Evolutionary conservation across 176 grass and related monocot species (phyloP).

Genomic region (Carex myosuroides): DNA sequence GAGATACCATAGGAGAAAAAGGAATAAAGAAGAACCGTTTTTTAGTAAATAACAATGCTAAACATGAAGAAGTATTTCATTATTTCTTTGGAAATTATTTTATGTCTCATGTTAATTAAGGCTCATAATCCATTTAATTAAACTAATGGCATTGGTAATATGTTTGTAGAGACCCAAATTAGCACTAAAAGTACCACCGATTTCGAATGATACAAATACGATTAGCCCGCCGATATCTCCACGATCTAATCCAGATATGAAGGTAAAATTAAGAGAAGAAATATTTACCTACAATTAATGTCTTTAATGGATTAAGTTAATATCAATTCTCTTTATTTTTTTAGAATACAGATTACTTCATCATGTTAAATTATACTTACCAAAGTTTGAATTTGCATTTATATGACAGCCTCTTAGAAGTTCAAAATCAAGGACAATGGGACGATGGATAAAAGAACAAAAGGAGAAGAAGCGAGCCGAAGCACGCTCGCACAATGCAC

Average conservation of each 20-base stretch:
- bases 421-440: slow-evolving; percentile 49
- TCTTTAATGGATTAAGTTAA: background rate
- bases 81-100: background rate
- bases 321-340: background rate
- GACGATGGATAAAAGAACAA: slow-evolving; percentile 86
- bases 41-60: background rate
- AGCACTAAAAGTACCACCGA: slow-evolving; percentile 2
- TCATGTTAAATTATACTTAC: background rate
- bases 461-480: slow-evolving; percentile 87
- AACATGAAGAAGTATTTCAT: slow-evolving; percentile 1
- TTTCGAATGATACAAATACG: slow-evolving; percentile 7
- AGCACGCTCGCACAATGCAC: slow-evolving; percentile 67
- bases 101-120: slow-evolving; percentile 1
- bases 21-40: slow-evolving; percentile 9
- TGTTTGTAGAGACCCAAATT: slow-evolving; percentile 24
- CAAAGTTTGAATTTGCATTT: background rate
- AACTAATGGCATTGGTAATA: background rate
- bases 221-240: slow-evolving; percentile 61
- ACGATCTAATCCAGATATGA: slow-evolving; percentile 45
- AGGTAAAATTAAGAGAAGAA: slow-evolving; percentile 22
- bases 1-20: slow-evolving; percentile 11
- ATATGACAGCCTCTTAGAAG: slow-evolving; percentile 37
- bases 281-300: background rate
- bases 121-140: background rate
- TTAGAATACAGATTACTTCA: background rate